A percentile compares a stretch with the other conserved stretches of the same genome.
These are phyloP conservation scores for Plectosphaerella cucumerina DNA, from an alignment of 2,329 filamentous ascomycete genomes.

Conservation along the genomic window DNA sequence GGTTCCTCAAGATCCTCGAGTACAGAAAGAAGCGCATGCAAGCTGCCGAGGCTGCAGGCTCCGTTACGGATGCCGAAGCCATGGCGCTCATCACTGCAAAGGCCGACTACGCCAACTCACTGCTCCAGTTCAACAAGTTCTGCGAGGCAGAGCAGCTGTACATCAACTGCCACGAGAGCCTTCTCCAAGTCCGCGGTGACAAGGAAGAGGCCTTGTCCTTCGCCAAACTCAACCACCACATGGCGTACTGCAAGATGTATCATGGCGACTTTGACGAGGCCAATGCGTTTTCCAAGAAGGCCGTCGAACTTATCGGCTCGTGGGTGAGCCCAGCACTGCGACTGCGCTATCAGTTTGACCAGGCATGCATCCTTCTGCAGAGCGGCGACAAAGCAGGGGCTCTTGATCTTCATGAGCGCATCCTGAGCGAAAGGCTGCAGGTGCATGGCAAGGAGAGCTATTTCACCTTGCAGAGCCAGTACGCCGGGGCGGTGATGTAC, in stretches of 20 bases:
- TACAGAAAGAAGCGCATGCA: slow-evolving; percentile 6
- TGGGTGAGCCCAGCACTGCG: slow-evolving; percentile 4
- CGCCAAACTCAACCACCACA: slow-evolving; percentile 14
- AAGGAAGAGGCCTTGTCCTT: slow-evolving; percentile 8
- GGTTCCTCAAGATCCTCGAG: slow-evolving; percentile 10
- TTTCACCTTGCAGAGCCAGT: slow-evolving; percentile 15
- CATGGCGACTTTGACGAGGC: slow-evolving; percentile 9
- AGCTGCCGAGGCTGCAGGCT: not conserved
- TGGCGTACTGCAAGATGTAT: slow-evolving; percentile 14
- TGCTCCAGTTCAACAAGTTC: slow-evolving; percentile 12
- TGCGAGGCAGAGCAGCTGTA: slow-evolving; percentile 11
- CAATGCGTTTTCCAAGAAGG: slow-evolving; percentile 8
- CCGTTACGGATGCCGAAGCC: slow-evolving; percentile 5
- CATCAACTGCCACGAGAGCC: slow-evolving; percentile 4
- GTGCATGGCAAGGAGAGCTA: slow-evolving; percentile 9
- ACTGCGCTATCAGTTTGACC: slow-evolving; percentile 12
- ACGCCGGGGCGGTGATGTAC: slow-evolving; percentile 11
- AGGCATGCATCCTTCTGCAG: slow-evolving; percentile 14
- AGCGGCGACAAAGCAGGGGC: slow-evolving; percentile 9
- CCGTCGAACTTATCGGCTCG: slow-evolving; percentile 7
- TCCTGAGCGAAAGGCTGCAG: slow-evolving; percentile 7
- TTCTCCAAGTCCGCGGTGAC: slow-evolving; percentile 5
- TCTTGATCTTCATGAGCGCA: slow-evolving; percentile 10
- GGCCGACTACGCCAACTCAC: slow-evolving; percentile 12
- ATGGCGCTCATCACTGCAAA: slow-evolving; percentile 9